phyloP scores from a whole-genome alignment of 1,284 basidiomycete species.

The Apiotrichum domesticum region DNA sequence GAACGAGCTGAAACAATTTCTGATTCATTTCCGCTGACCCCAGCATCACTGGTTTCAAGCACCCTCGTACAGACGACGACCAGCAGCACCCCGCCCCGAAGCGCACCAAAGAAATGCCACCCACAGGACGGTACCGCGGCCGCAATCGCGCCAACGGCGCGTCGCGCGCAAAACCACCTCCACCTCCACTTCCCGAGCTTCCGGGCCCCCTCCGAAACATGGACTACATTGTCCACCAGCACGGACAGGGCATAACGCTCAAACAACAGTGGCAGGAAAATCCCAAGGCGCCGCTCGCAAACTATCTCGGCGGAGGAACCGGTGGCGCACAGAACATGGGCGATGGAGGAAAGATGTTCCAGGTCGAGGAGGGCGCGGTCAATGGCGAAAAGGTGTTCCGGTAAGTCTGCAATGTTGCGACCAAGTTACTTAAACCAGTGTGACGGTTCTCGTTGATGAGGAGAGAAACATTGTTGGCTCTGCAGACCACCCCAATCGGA shows the following conservation, averaged over 20 bases:
- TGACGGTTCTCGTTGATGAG: slow-evolving; percentile 28
- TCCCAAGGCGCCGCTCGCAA: slow-evolving; percentile 44
- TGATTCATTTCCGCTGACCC: too few relatives aligned
- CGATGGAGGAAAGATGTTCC: slow-evolving; percentile 22
- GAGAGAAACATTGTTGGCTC: slow-evolving; percentile 43
- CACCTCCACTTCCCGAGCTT: slow-evolving; percentile 12
- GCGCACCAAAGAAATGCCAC: neutral
- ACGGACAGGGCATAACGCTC: slow-evolving; percentile 20
- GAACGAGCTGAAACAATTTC: too few relatives aligned
- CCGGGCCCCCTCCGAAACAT: slow-evolving; percentile 25
- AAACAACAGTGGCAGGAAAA: slow-evolving; percentile 44
- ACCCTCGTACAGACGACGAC: neutral
- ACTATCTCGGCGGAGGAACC: slow-evolving; percentile 31
- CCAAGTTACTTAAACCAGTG: slow-evolving; percentile 18
- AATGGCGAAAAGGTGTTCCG: slow-evolving; percentile 30
- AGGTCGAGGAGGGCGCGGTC: slow-evolving; percentile 28
- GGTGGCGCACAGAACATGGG: slow-evolving; percentile 30
- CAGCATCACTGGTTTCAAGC: neutral
- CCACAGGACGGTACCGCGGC: too few relatives aligned
- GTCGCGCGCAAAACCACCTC: neutral
- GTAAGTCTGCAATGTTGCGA: slow-evolving; percentile 11
- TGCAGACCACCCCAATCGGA: slow-evolving; percentile 62
- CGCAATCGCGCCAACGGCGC: too few relatives aligned
- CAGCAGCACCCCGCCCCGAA: neutral
- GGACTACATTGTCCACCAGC: slow-evolving; percentile 25